phyloP scores from a whole-genome alignment of 257 asterid genomes.

The Capsicum baccatum region DNA sequence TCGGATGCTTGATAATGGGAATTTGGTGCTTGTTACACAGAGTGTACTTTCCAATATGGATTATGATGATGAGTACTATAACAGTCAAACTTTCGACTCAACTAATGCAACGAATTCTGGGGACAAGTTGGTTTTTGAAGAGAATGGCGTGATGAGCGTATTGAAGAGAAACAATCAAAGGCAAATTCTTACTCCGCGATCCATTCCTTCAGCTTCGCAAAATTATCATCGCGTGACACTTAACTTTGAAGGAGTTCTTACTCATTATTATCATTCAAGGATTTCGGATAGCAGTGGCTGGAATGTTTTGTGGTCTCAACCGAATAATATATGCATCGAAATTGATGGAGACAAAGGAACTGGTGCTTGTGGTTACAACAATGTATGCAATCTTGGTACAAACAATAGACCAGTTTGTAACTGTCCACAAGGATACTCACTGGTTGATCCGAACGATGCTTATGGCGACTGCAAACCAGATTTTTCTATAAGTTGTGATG shows the following conservation, averaged over 20 bases:
- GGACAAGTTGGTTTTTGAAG: slow-evolving; percentile 38
- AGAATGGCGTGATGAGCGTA: slow-evolving; percentile 38
- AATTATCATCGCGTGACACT: slow-evolving; percentile 53
- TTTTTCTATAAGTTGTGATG: slow-evolving; percentile 37
- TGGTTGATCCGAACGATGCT: slow-evolving; percentile 35
- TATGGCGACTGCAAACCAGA: slow-evolving; percentile 42
- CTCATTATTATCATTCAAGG: slow-evolving; percentile 53
- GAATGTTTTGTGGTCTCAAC: slow-evolving; percentile 39
- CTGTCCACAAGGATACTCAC: slow-evolving; percentile 46
- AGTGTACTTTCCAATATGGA: slow-evolving; percentile 36
- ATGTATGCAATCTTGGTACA: slow-evolving; percentile 36
- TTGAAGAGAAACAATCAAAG: slow-evolving; percentile 32
- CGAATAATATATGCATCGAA: slow-evolving; percentile 38
- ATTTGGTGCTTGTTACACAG: slow-evolving; percentile 42
- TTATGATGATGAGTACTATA: slow-evolving; percentile 49
- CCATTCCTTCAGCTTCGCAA: slow-evolving; percentile 33
- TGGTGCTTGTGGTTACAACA: slow-evolving; percentile 57
- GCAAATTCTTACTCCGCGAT: background rate
- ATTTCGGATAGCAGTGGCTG: slow-evolving; percentile 39
- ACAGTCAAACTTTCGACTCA: slow-evolving; percentile 35
- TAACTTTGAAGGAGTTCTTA: slow-evolving; percentile 51
- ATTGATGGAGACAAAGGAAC: slow-evolving; percentile 8
- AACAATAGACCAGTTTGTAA: slow-evolving; percentile 40
- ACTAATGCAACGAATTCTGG: slow-evolving; percentile 38
- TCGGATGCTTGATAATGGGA: slow-evolving; percentile 37